Base-by-base conservation (phyloP, 495 filamentous ascomycete genomes). In the Xylaria intraflava region DNA sequence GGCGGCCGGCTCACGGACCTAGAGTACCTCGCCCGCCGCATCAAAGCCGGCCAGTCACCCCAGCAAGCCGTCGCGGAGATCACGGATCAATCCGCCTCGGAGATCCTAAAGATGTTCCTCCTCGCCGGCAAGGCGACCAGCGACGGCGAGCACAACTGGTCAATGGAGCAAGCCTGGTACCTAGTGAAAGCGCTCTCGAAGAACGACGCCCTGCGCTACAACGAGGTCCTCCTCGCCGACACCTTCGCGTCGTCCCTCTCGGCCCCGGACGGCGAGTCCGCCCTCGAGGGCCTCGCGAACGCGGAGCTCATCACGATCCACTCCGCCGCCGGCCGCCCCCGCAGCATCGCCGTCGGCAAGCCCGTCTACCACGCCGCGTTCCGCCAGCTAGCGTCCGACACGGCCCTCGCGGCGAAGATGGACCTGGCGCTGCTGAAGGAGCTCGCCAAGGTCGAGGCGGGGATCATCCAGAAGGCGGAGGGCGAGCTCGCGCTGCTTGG, bases 1-100 rank as follows among this genome's bases (percentile, higher is more conserved):
- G 93, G 93, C 26, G 93, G 93, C 2, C 85, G 93, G 6, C 78
- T 98, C 3, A 96, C 90, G 0, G 94, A 98, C 62, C 85, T 98
- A 22, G 92, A 96, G 60, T 90, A 90, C 60, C 83, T 98, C 54
- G 86, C 91, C 11, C 83, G 90, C 53, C 78, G 93, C n/a, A 87
- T 98, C 57, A 89, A 90, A 63, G 82, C 85, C 12, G 94, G 94
- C 19, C 92, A 97, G 71, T 87, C 78, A 0, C 93, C 93, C 1
- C 78, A 77, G 62, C 79, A 84, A 58, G 93, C 93, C n/a, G 86
- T 96, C 12, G 72, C 80, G 29, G 89, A 95, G 57, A 97, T 98
- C 49, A 87, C 93, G 38, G 83, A 89, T 30, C 89, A 95, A 57
- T 84, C 85, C 8, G 84, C 89, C 9, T 86, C 85, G 2, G 94